phyloP scores from a whole-genome alignment of 2,329 filamentous ascomycete genomes.

The Aspergillus hortae region DNA sequence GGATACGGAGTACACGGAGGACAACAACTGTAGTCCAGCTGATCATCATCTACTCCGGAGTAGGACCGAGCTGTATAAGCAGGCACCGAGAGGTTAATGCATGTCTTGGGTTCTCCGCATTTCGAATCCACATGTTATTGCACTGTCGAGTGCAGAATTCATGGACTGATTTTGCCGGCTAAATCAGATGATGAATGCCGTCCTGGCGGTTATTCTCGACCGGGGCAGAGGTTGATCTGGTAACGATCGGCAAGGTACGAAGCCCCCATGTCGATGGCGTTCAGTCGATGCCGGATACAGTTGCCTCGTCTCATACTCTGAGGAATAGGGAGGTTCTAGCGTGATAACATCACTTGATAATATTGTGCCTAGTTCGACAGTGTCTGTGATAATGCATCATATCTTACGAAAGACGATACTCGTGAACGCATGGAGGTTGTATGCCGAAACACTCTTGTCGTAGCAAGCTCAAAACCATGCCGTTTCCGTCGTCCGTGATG shows the following conservation, averaged over 20 bases:
- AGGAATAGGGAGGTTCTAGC: not conserved
- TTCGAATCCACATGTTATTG: not conserved
- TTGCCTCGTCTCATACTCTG: too few species aligned
- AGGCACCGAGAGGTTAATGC: not conserved
- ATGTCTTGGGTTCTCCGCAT: not conserved
- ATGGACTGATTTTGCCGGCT: constrained; percentile 4
- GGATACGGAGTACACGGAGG: not conserved
- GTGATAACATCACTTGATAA: not conserved
- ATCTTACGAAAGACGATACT: too few species aligned
- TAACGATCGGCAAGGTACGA: constrained; percentile 6
- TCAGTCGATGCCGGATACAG: too few species aligned
- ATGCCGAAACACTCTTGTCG: not conserved
- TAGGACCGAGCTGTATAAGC: not conserved
- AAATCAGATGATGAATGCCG: constrained; percentile 1
- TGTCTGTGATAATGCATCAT: not conserved
- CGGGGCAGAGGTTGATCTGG: not conserved
- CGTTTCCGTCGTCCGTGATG: not conserved
- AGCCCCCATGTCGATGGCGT: not conserved
- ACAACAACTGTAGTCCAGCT: not conserved
- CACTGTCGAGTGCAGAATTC: not conserved
- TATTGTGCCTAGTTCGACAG: not conserved
- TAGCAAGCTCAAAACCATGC: constrained; percentile 1
- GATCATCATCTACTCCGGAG: not conserved
- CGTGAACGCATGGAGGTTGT: not conserved
- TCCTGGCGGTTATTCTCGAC: not conserved